Evolutionary conservation across 176 grass and related monocot species (phyloP).

Genomic region (Oropetium thomaeum): DNA sequence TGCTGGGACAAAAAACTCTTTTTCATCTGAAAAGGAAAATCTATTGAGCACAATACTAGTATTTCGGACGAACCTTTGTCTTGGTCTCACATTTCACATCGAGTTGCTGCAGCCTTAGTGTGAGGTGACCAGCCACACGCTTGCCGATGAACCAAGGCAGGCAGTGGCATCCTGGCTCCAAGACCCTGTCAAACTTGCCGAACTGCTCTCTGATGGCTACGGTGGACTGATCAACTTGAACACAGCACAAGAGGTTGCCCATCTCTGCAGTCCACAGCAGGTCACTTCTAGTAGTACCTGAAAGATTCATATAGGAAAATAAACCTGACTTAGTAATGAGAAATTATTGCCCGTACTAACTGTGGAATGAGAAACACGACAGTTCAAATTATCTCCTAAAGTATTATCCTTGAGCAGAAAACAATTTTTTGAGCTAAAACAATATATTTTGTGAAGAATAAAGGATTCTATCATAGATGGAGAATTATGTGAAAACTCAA

Average conservation of each 20-base stretch:
- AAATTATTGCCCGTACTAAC: conserved; percentile 5
- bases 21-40: neutral
- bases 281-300: conserved; percentile 24
- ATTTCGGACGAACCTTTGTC: conserved; percentile 54
- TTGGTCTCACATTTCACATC: conserved; percentile 77
- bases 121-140: conserved; percentile 55
- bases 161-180: conserved; percentile 66
- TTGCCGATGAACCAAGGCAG: conserved; percentile 46
- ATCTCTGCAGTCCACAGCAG: conserved; percentile 25
- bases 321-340: conserved; percentile 6
- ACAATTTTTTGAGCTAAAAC: neutral
- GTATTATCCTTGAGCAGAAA: neutral
- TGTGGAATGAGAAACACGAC: neutral
- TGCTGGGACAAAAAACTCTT: neutral
- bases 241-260: conserved; percentile 68
- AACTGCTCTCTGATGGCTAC: conserved; percentile 61
- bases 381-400: neutral
- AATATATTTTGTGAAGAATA: neutral
- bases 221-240: conserved; percentile 62
- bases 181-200: conserved; percentile 56
- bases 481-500: neutral
- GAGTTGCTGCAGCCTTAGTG: conserved; percentile 70
- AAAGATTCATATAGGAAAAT: conserved; percentile 17
- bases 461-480: neutral
- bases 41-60: neutral